These are phyloP conservation scores for Alternaria rosae DNA, from an alignment of 2,329 filamentous ascomycete genomes.

Conservation along the genomic window DNA sequence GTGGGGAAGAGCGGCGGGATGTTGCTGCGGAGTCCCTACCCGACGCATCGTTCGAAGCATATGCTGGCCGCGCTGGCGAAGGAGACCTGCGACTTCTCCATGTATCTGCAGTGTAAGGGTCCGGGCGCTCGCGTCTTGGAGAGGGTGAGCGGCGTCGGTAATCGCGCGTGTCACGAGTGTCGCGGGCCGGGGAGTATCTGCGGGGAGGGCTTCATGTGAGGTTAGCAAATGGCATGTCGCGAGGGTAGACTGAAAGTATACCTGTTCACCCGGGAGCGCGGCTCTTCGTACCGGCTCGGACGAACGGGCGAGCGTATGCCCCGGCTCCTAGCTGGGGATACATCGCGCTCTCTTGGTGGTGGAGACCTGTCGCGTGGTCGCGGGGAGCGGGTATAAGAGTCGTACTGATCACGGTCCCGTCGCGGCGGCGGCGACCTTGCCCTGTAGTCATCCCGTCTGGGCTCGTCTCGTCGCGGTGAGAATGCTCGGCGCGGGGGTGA, in stretches of 20 bases:
- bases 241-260: conserved; percentile 11
- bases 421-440: conserved; percentile 52
- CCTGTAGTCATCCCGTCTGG: conserved; percentile 42
- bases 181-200: conserved; percentile 54
- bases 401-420: conserved; percentile 51
- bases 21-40: conserved; percentile 63
- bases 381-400: conserved; percentile 52
- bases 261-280: conserved; percentile 51
- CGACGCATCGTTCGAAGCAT: conserved; percentile 58
- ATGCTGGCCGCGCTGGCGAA: conserved; percentile 53
- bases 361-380: conserved; percentile 54
- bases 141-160: conserved; percentile 63
- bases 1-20: conserved; percentile 69
- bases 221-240: conserved; percentile 5
- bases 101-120: conserved; percentile 57
- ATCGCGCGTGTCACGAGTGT: conserved; percentile 54
- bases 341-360: conserved; percentile 53
- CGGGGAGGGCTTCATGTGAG: conserved; percentile 39
- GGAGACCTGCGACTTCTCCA: conserved; percentile 62
- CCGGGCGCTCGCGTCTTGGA: conserved; percentile 58
- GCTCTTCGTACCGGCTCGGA: conserved; percentile 55
- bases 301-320: conserved; percentile 54
- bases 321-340: conserved; percentile 57
- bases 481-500: conserved; percentile 58
- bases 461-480: conserved; percentile 47